A percentile compares a stretch with the other conserved stretches of the same genome.
These are phyloP conservation scores for Aspergillus nidulans DNA, from an alignment of 495 filamentous ascomycete species.

Conservation along the genomic window DNA sequence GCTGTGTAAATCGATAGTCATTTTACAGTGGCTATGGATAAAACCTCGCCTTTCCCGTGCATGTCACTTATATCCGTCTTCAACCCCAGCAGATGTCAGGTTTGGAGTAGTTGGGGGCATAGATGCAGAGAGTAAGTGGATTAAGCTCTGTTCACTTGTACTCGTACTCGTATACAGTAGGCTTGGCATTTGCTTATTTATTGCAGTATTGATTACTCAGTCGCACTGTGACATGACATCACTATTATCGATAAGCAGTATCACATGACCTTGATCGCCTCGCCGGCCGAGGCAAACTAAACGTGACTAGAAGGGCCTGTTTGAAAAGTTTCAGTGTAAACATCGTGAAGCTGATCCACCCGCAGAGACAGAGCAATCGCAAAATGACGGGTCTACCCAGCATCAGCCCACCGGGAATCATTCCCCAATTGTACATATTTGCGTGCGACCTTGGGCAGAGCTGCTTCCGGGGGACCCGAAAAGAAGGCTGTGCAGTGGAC, in stretches of 20 bases:
- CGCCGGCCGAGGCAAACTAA: not conserved
- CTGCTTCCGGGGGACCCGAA: conserved; percentile 26
- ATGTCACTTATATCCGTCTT: too few species aligned
- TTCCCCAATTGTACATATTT: not conserved
- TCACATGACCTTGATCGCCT: conserved; percentile 4
- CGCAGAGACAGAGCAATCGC: not conserved
- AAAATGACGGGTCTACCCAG: not conserved
- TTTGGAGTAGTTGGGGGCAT: not conserved
- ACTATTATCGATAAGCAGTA: conserved; percentile 1
- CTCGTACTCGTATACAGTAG: not conserved
- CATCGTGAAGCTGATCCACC: not conserved
- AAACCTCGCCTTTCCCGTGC: too few species aligned
- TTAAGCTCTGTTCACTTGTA: not conserved
- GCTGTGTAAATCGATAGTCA: too few species aligned
- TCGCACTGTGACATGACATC: conserved; percentile 1
- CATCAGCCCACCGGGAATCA: not conserved
- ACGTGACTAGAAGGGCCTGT: not conserved
- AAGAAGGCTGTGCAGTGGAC: conserved; percentile 38
- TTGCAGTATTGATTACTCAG: not conserved
- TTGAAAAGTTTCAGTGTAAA: not conserved
- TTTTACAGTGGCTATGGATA: too few species aligned
- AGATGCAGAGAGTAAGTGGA: not conserved
- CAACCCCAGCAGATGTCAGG: not conserved
- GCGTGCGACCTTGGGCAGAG: not conserved
- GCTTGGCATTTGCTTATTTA: not conserved